phyloP scores from a whole-genome alignment of 1,284 basidiomycete genomes.

The Agaricales sp. region DNA sequence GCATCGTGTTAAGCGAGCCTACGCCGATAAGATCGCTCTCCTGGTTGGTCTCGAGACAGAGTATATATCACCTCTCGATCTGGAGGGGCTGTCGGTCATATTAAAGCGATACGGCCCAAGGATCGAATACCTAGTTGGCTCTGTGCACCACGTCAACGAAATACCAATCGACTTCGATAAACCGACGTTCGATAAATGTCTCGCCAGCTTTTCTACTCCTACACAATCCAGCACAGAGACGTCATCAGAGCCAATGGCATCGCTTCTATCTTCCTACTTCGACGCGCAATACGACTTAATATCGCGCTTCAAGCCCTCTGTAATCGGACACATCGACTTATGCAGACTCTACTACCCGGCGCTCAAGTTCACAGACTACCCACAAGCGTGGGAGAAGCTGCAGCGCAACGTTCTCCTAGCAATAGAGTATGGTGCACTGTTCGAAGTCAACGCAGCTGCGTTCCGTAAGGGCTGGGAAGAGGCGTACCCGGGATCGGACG shows the following conservation, averaged over 20 bases:
- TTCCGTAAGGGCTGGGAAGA: conserved; percentile 86
- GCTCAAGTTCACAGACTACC: conserved; percentile 41
- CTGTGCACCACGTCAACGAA: conserved; percentile 83
- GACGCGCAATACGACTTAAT: conserved; percentile 75
- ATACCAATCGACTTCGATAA: conserved; percentile 93
- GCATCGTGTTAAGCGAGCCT: conserved; percentile 52
- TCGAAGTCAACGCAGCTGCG: conserved; percentile 91
- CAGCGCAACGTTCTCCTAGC: conserved; percentile 73
- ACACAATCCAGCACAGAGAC: neutral
- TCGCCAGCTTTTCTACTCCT: conserved; percentile 29
- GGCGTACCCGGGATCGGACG: conserved; percentile 76
- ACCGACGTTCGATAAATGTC: conserved; percentile 52
- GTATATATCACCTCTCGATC: conserved; percentile 64
- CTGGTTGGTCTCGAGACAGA: conserved; percentile 94
- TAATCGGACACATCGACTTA: conserved; percentile 91
- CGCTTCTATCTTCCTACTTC: conserved; percentile 65
- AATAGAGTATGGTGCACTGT: conserved; percentile 79
- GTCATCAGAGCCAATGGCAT: too few relatives aligned
- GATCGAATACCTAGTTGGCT: conserved; percentile 91
- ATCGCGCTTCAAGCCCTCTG: conserved; percentile 67
- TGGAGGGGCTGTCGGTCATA: conserved; percentile 45
- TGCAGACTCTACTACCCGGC: conserved; percentile 72
- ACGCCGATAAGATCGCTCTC: conserved; percentile 59
- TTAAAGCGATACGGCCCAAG: conserved; percentile 30
- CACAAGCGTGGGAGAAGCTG: conserved; percentile 54